Percentiles rank a stretch among this genome's conserved stretches.
Evolutionary conservation across 2,329 filamentous ascomycete genomes (phyloP).

Genomic region (Colletotrichum ledebouriae): DNA sequence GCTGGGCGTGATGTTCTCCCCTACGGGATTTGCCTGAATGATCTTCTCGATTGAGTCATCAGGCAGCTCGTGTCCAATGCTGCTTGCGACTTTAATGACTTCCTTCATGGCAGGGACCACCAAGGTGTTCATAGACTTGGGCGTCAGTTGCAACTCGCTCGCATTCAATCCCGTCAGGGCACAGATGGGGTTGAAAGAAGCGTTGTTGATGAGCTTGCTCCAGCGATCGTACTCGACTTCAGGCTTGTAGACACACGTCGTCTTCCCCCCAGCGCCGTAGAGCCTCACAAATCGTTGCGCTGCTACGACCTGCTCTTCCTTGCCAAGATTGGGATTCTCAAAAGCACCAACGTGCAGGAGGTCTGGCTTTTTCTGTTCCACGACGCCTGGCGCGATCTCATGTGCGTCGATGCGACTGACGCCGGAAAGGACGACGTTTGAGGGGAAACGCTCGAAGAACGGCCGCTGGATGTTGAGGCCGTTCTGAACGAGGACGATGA

Average conservation of each 20-base stretch:
- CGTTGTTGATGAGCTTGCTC: slow-evolving; percentile 65
- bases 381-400: slow-evolving; percentile 60
- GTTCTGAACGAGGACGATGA: slow-evolving; percentile 71
- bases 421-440: slow-evolving; percentile 65
- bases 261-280: slow-evolving; percentile 62
- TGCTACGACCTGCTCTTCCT: slow-evolving; percentile 46
- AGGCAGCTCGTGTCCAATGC: slow-evolving; percentile 56
- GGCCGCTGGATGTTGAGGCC: slow-evolving; percentile 74
- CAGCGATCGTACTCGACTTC: slow-evolving; percentile 61
- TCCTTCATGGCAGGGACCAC: slow-evolving; percentile 68
- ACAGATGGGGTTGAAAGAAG: slow-evolving; percentile 66
- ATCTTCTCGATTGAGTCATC: slow-evolving; percentile 58
- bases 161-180: slow-evolving; percentile 66
- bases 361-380: slow-evolving; percentile 68
- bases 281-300: slow-evolving; percentile 60
- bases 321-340: slow-evolving; percentile 50
- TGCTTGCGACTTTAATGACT: slow-evolving; percentile 61
- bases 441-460: slow-evolving; percentile 62
- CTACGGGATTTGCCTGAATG: slow-evolving; percentile 63
- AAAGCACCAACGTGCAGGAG: slow-evolving; percentile 65
- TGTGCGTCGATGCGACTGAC: slow-evolving; percentile 66
- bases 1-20: slow-evolving; percentile 63
- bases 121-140: slow-evolving; percentile 59
- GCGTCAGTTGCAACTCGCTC: slow-evolving; percentile 60
- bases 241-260: slow-evolving; percentile 55